Conservation (phyloP, 495 filamentous ascomycete species). For the Elasticomyces elasticus region DNA sequence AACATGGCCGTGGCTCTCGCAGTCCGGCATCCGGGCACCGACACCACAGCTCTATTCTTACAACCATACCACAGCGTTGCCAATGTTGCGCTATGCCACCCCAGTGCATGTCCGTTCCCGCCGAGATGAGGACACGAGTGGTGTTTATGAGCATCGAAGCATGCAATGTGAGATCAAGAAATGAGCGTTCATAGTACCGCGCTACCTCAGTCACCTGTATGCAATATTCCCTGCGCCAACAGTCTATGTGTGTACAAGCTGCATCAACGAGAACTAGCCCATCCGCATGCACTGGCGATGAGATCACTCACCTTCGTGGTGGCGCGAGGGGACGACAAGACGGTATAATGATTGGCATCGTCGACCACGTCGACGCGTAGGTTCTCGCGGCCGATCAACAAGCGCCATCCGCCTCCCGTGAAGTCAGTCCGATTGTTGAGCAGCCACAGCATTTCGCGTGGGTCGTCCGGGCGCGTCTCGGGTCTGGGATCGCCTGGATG, state of each 20-base stretch:
- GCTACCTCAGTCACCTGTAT: neutral
- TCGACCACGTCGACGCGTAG: constrained; percentile 26
- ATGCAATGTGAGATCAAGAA: too few relatives aligned
- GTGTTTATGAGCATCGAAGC: too few relatives aligned
- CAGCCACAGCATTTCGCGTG: constrained; percentile 32
- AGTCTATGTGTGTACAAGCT: neutral
- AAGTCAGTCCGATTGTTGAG: constrained; percentile 34
- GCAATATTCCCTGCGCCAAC: neutral
- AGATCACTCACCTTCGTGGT: constrained; percentile 7
- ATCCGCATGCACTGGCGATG: constrained; percentile 5
- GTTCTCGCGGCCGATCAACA: constrained; percentile 23
- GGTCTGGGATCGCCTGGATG: constrained; percentile 16
- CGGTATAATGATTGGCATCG: constrained; percentile 34
- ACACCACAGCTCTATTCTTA: too few relatives aligned
- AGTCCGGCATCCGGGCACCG: too few relatives aligned
- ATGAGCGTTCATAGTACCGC: too few relatives aligned
- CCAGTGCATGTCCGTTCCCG: too few relatives aligned
- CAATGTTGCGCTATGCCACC: too few relatives aligned
- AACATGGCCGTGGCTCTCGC: too few relatives aligned
- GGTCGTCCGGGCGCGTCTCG: constrained; percentile 24
- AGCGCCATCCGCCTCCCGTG: constrained; percentile 26
- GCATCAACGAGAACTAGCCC: neutral
- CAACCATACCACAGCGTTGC: too few relatives aligned
- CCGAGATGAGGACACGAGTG: too few relatives aligned
- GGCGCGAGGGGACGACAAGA: constrained; percentile 23